Evolutionary conservation across 2,329 filamentous ascomycete genomes (phyloP).

Genomic region (Sporothrix luriei): DNA sequence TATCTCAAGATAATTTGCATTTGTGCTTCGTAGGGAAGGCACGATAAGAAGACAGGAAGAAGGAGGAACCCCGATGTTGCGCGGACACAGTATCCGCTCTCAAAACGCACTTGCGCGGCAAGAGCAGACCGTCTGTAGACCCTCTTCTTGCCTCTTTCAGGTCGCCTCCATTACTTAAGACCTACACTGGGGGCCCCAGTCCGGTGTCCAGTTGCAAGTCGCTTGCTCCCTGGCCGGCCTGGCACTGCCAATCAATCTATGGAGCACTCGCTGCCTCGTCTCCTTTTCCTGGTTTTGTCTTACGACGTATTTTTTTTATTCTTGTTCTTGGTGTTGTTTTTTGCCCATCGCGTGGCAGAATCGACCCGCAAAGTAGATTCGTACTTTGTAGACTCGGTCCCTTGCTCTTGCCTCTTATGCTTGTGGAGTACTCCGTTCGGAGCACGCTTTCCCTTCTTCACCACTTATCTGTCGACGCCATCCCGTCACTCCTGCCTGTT

Average conservation of each 20-base stretch:
- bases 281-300: neutral
- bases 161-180: neutral
- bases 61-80: constrained; percentile 3
- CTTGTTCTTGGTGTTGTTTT: neutral
- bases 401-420: constrained; percentile 14
- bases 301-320: neutral
- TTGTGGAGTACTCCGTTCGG: too few relatives aligned
- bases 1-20: too few relatives aligned
- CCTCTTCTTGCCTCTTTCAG: constrained; percentile 9
- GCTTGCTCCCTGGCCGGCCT: neutral
- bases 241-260: neutral
- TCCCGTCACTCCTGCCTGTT: constrained; percentile 5
- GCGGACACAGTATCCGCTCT: neutral
- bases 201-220: neutral
- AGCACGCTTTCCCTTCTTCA: constrained; percentile 5
- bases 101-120: neutral
- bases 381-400: constrained; percentile 1
- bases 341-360: neutral
- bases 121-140: constrained; percentile 1
- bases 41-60: too few relatives aligned
- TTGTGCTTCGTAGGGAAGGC: too few relatives aligned
- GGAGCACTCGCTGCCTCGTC: neutral
- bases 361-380: constrained; percentile 22
- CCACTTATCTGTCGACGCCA: constrained; percentile 23
- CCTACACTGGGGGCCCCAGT: neutral